phyloP scores from a whole-genome alignment of 1,284 basidiomycete genomes.

The Boletus semigastroideus region DNA sequence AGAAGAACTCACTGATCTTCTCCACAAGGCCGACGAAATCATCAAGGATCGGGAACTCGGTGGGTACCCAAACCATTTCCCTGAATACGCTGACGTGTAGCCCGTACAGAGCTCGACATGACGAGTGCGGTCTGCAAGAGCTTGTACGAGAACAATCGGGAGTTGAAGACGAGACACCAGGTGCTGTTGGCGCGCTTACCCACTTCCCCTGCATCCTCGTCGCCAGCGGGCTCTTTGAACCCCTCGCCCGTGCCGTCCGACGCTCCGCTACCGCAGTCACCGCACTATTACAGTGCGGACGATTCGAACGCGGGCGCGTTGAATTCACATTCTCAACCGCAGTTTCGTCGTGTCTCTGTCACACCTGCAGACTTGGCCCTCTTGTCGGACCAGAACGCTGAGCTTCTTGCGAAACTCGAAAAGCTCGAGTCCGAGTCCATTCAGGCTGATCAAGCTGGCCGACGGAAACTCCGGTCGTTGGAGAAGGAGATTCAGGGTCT shows the following conservation, averaged over 20 bases:
- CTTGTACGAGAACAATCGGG: constrained; percentile 66
- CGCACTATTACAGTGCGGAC: constrained; percentile 32
- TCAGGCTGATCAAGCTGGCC: constrained; percentile 64
- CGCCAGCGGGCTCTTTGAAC: constrained; percentile 30
- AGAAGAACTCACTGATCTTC: constrained; percentile 67
- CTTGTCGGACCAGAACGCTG: constrained; percentile 79
- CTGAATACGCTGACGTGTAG: constrained; percentile 18
- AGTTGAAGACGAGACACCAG: constrained; percentile 68
- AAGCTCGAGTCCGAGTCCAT: constrained; percentile 70
- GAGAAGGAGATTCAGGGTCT: constrained; percentile 75
- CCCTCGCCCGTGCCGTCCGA: constrained; percentile 30
- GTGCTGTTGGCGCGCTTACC: constrained; percentile 64
- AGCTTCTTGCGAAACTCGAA: constrained; percentile 72
- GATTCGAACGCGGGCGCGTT: constrained; percentile 16
- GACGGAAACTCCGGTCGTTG: constrained; percentile 64
- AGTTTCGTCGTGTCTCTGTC: constrained; percentile 58
- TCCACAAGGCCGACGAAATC: constrained; percentile 66
- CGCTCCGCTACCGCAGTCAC: constrained; percentile 38
- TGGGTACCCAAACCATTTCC: constrained; percentile 34
- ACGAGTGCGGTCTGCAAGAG: constrained; percentile 69
- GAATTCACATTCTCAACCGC: constrained; percentile 34
- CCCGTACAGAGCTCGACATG: constrained; percentile 58
- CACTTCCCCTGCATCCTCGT: constrained; percentile 31
- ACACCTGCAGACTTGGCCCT: constrained; percentile 66
- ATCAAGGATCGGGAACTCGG: constrained; percentile 78